Percentiles rank a stretch among this genome's conserved stretches.
Conservation (phyloP, 768 basidiomycete genomes). For the Arthromyces matolae region DNA sequence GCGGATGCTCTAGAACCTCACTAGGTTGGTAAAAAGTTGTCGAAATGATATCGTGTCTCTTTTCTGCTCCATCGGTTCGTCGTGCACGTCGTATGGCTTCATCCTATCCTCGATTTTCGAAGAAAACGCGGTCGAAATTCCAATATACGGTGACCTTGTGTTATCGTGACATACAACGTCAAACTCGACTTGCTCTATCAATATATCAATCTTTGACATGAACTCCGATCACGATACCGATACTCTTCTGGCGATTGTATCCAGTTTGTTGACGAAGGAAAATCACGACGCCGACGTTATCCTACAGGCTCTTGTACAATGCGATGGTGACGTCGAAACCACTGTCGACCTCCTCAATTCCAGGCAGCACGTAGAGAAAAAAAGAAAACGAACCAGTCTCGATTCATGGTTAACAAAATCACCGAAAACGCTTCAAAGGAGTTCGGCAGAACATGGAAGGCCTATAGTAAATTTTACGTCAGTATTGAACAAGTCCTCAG, state of each 20-base stretch:
- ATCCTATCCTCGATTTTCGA: no score
- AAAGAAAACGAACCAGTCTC: conserved; percentile 49
- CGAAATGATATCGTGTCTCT: no score
- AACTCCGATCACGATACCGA: conserved; percentile 56
- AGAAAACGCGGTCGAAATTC: no score
- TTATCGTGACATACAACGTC: no score
- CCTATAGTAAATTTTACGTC: conserved; percentile 47
- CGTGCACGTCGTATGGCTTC: no score
- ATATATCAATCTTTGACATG: no score
- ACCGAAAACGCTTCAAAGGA: conserved; percentile 3
- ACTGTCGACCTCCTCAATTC: conserved; percentile 42
- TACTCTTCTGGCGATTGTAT: conserved; percentile 61
- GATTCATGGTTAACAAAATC: conserved; percentile 48
- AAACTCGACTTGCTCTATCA: no score
- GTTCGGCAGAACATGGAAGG: conserved; percentile 19
- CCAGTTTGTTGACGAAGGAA: conserved; percentile 45
- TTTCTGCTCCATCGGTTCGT: no score
- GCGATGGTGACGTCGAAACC: conserved; percentile 51
- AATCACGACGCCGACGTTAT: conserved; percentile 38
- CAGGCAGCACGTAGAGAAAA: conserved; percentile 26
- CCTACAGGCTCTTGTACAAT: conserved; percentile 55
- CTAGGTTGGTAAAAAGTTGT: no score
- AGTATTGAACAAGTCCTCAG: no score
- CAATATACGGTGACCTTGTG: no score
- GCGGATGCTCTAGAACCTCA: no score